These are phyloP conservation scores for Aspergillus wentii DNA, from an alignment of 495 filamentous ascomycete species.

Conservation along the genomic window DNA sequence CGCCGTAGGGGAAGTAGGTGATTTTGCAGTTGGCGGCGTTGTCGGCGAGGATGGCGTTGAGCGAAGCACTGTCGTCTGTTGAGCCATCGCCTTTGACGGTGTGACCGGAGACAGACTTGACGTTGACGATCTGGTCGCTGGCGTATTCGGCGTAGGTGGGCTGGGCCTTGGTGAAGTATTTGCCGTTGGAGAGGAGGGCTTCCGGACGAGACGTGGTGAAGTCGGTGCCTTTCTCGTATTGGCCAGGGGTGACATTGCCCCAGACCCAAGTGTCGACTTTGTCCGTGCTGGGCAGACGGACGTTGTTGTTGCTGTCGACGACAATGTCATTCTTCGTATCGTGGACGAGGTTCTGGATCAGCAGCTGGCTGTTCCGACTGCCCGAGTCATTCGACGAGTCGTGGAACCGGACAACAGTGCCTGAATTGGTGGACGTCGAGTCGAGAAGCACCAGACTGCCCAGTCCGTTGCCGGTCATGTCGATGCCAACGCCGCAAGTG, in stretches of 20 bases:
- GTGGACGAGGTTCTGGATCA: constrained; percentile 32
- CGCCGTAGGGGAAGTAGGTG: constrained; percentile 56
- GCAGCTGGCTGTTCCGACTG: constrained; percentile 26
- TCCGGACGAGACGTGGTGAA: constrained; percentile 16
- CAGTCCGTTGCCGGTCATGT: constrained; percentile 27
- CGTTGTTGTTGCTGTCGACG: constrained; percentile 21
- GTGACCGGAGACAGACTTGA: constrained; percentile 38
- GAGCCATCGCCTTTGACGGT: constrained; percentile 35
- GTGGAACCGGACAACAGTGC: constrained; percentile 43
- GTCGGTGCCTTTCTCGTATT: constrained; percentile 20
- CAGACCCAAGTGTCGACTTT: constrained; percentile 39
- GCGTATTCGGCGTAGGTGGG: constrained; percentile 48
- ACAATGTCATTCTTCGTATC: constrained; percentile 23
- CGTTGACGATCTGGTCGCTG: constrained; percentile 40
- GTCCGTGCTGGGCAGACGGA: constrained; percentile 44
- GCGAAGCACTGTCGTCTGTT: constrained; percentile 38
- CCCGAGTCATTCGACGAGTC: constrained; percentile 34
- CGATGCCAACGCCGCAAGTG: constrained; percentile 25
- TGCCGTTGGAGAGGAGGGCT: constrained; percentile 16
- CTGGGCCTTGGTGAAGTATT: constrained; percentile 29
- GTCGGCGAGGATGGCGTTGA: constrained; percentile 48
- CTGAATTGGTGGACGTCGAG: constrained; percentile 40
- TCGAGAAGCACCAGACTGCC: constrained; percentile 50
- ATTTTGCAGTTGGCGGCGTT: constrained; percentile 46
- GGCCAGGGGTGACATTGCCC: constrained; percentile 28